Percentiles rank a stretch among this genome's conserved stretches.
Conservation (phyloP, 805 yeast genomes). For the Ogataea methanolica region DNA sequence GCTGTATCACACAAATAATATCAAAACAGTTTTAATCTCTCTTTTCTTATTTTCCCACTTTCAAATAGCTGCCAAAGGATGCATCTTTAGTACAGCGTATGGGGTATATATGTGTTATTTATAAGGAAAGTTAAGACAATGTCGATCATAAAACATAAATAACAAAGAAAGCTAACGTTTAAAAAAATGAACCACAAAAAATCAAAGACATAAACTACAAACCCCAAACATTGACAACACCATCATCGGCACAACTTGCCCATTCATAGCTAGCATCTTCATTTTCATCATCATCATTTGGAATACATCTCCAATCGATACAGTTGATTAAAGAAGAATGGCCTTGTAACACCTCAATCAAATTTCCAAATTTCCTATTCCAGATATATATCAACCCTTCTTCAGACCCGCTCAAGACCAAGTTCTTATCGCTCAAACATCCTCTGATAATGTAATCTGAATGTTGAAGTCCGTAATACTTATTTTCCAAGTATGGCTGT, state of each 20-base stretch:
- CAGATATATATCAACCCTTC: constrained; percentile 76
- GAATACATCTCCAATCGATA: constrained; percentile 60
- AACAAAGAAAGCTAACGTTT: background rate
- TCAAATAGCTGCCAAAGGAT: no score
- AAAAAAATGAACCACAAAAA: background rate
- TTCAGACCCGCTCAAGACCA: constrained; percentile 78
- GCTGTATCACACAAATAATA: no score
- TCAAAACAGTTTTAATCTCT: no score
- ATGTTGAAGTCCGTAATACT: constrained; percentile 70
- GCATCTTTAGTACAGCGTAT: no score
- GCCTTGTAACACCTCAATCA: constrained; percentile 56
- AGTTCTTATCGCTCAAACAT: constrained; percentile 69
- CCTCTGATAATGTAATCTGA: constrained; percentile 67
- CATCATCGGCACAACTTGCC: constrained; percentile 87
- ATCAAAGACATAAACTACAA: constrained; percentile 1
- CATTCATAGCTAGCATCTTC: constrained; percentile 34
- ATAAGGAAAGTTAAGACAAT: no score
- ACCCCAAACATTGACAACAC: constrained; percentile 60
- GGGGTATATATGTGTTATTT: no score
- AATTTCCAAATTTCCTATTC: constrained; percentile 68
- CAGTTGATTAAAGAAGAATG: constrained; percentile 69
- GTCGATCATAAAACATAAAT: no score
- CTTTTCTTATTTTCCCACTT: no score
- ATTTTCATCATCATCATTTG: constrained; percentile 10
- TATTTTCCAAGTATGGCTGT: constrained; percentile 43